Evolutionary conservation across 1,284 basidiomycete species (phyloP).

Genomic region (Leccinum pachyderme): DNA sequence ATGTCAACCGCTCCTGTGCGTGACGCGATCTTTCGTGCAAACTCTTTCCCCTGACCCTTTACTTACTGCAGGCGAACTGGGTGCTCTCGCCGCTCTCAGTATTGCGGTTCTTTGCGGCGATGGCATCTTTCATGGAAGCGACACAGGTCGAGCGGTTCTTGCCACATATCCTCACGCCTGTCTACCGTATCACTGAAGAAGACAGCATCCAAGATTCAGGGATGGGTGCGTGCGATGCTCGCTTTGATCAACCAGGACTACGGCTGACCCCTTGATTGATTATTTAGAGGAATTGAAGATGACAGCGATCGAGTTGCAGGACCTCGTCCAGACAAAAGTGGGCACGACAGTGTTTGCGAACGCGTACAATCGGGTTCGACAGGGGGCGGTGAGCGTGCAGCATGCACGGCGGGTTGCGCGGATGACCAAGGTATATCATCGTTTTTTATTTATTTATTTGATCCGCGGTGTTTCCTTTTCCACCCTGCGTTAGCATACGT

Average conservation of each 20-base stretch:
- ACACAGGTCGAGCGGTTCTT: slow-evolving; percentile 65
- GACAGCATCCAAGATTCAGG: slow-evolving; percentile 74
- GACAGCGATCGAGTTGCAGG: slow-evolving; percentile 83
- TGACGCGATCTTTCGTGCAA: not conserved
- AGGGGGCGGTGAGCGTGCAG: slow-evolving; percentile 65
- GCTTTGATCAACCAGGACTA: not conserved
- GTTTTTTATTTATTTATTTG: not conserved
- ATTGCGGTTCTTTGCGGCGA: slow-evolving; percentile 93
- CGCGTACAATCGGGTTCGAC: slow-evolving; percentile 79
- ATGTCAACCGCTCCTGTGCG: slow-evolving; percentile 45
- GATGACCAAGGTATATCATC: slow-evolving; percentile 49
- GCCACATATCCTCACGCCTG: slow-evolving; percentile 81
- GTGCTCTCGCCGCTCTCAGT: slow-evolving; percentile 76
- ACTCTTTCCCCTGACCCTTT: slow-evolving; percentile 9
- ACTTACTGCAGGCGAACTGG: slow-evolving; percentile 58
- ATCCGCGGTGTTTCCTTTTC: not conserved
- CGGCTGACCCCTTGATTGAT: not conserved
- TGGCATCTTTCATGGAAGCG: slow-evolving; percentile 70
- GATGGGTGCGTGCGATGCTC: slow-evolving; percentile 54
- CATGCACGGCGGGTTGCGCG: slow-evolving; percentile 71
- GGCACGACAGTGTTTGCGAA: slow-evolving; percentile 80
- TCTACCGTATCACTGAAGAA: slow-evolving; percentile 87
- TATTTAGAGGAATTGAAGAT: slow-evolving; percentile 77
- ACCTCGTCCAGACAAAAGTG: slow-evolving; percentile 83
- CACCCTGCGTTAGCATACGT: not conserved